Conservation (phyloP, 2,329 filamentous ascomycete genomes). For the Clarireedia homoeocarpa region DNA sequence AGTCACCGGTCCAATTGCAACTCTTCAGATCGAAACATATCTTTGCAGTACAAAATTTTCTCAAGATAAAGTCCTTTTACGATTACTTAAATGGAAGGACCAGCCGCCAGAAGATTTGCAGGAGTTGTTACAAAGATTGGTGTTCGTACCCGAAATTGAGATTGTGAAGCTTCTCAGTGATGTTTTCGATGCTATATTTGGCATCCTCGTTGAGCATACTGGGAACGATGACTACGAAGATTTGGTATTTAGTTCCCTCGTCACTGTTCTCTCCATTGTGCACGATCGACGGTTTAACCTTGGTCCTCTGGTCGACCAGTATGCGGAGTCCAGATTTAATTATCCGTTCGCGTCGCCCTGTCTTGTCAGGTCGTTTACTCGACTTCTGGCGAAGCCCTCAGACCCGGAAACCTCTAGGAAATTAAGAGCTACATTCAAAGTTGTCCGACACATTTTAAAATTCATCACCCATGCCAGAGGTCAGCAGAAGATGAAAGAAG, state of each 20-base stretch:
- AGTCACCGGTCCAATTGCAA: constrained; percentile 70
- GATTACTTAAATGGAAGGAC: constrained; percentile 80
- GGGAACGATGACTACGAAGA: constrained; percentile 90
- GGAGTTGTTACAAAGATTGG: constrained; percentile 68
- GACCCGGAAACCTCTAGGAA: constrained; percentile 79
- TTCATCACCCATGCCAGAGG: constrained; percentile 87
- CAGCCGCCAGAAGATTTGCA: constrained; percentile 63
- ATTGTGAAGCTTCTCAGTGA: constrained; percentile 89
- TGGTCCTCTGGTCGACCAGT: constrained; percentile 82
- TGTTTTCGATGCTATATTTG: constrained; percentile 86
- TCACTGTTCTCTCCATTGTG: constrained; percentile 85
- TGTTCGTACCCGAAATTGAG: constrained; percentile 95
- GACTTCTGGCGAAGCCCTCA: constrained; percentile 73
- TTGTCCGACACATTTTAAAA: constrained; percentile 84
- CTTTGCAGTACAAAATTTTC: constrained; percentile 93
- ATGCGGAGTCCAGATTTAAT: constrained; percentile 81
- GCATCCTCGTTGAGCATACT: constrained; percentile 83
- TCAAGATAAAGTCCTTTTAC: constrained; percentile 79
- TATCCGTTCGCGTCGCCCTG: constrained; percentile 89
- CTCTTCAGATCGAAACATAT: constrained; percentile 72
- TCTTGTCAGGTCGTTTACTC: constrained; percentile 76
- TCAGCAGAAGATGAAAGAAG: constrained; percentile 84
- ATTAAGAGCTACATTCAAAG: constrained; percentile 87
- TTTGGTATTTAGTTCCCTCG: constrained; percentile 80
- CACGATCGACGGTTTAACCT: constrained; percentile 92